Conservation (phyloP, 2,329 filamentous ascomycete species). For the Aspergillus sp. region DNA sequence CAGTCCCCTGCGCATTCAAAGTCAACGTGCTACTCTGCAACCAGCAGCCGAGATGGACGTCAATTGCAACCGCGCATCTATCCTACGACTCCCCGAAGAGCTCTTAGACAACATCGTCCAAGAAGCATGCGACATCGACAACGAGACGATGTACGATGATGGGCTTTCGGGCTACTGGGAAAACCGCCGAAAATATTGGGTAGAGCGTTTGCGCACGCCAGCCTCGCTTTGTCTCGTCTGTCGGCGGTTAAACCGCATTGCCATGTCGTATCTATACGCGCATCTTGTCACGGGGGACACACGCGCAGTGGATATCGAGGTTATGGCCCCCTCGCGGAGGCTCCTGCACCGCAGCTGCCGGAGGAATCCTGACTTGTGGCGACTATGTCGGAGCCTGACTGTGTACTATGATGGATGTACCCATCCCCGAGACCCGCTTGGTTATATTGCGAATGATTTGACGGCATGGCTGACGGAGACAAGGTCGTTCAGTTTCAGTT, state of each 20-base stretch:
- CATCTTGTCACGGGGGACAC: neutral
- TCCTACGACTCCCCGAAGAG: neutral
- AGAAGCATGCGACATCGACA: neutral
- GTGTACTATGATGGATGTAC: neutral
- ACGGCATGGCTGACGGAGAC: neutral
- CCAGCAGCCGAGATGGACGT: neutral
- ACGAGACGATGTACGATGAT: neutral
- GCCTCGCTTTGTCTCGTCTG: neutral
- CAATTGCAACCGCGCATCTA: neutral
- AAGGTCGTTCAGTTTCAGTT: neutral
- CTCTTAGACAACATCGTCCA: neutral
- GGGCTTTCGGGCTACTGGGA: too few species aligned
- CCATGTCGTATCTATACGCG: neutral
- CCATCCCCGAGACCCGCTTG: neutral
- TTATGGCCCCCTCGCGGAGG: fast-evolving
- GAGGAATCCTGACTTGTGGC: neutral
- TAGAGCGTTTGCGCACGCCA: neutral
- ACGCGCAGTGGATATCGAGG: too few species aligned
- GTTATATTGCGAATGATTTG: neutral
- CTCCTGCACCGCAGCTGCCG: neutral
- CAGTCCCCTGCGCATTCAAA: neutral
- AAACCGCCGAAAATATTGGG: too few species aligned
- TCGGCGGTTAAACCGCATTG: neutral
- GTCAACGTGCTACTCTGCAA: too few species aligned
- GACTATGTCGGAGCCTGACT: neutral